Conservation (phyloP, 2,329 filamentous ascomycete species). For the Fusarium sp. region DNA sequence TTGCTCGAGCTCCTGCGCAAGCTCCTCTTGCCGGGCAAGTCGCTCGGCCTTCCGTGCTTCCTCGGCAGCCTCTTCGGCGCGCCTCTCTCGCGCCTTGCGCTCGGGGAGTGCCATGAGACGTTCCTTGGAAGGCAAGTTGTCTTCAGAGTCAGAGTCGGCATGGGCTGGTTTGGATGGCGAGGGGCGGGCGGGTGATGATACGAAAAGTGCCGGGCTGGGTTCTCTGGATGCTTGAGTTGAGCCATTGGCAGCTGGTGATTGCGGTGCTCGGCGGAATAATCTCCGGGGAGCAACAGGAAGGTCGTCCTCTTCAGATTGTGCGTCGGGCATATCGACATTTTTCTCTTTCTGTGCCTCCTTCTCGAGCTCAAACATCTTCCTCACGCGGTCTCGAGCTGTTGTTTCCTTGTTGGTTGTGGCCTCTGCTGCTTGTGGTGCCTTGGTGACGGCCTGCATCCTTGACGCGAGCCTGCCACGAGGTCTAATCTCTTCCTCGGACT, state of each 20-base stretch:
- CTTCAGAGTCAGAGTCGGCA: slow-evolving; percentile 56
- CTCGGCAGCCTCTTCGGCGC: slow-evolving; percentile 73
- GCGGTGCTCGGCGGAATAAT: slow-evolving; percentile 50
- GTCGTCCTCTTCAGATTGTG: slow-evolving; percentile 56
- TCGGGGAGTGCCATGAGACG: slow-evolving; percentile 79
- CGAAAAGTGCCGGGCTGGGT: slow-evolving; percentile 64
- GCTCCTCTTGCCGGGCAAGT: slow-evolving; percentile 50
- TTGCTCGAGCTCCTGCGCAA: slow-evolving; percentile 52
- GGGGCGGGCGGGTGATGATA: slow-evolving; percentile 61
- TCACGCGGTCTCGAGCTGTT: slow-evolving; percentile 55
- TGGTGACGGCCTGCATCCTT: slow-evolving; percentile 64
- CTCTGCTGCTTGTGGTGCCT: slow-evolving; percentile 28
- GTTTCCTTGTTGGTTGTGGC: slow-evolving; percentile 40
- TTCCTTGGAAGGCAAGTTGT: slow-evolving; percentile 63
- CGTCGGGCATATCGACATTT: slow-evolving; percentile 46
- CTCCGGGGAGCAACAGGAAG: slow-evolving; percentile 57
- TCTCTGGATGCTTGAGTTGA: slow-evolving; percentile 40
- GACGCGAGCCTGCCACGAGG: slow-evolving; percentile 75
- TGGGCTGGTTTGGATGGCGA: slow-evolving; percentile 46
- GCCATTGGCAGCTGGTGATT: slow-evolving; percentile 48
- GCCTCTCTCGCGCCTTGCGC: slow-evolving; percentile 77
- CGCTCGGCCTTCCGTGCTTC: slow-evolving; percentile 61
- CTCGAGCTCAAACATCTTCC: slow-evolving; percentile 54
- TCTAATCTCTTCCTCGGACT: slow-evolving; percentile 53
- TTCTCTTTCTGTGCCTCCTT: slow-evolving; percentile 41